A percentile compares a stretch with the other conserved stretches of the same genome.
Evolutionary conservation across 2,329 filamentous ascomycete genomes (phyloP).

Genomic region (Stachybotrys chlorohalonatus): DNA sequence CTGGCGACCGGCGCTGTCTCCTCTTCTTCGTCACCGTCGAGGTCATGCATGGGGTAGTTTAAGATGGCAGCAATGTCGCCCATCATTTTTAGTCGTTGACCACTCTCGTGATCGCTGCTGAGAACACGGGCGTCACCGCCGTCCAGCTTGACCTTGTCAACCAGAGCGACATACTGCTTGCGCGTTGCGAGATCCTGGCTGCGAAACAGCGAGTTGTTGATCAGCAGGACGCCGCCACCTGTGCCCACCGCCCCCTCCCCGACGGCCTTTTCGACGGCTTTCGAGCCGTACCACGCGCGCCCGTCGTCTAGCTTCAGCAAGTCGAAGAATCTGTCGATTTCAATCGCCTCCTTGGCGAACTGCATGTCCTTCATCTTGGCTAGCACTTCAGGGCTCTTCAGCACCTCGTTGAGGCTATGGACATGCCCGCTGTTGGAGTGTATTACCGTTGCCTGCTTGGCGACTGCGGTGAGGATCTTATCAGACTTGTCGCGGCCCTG

Average conservation of each 20-base stretch:
- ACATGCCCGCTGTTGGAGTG: constrained; percentile 81
- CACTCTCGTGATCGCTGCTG: constrained; percentile 91
- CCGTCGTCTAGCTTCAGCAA: constrained; percentile 77
- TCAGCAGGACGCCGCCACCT: constrained; percentile 74
- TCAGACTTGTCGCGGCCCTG: constrained; percentile 50
- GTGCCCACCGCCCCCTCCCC: constrained; percentile 80
- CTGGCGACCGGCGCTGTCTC: constrained; percentile 13
- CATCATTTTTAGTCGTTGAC: constrained; percentile 70
- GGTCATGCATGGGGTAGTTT: constrained; percentile 76
- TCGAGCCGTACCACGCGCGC: constrained; percentile 81
- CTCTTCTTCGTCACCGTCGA: constrained; percentile 60
- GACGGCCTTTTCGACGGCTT: constrained; percentile 74
- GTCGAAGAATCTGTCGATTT: constrained; percentile 78
- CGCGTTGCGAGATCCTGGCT: constrained; percentile 69
- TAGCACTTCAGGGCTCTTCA: constrained; percentile 71
- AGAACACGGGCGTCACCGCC: constrained; percentile 85
- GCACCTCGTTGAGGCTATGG: constrained; percentile 78
- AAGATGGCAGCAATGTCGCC: constrained; percentile 85
- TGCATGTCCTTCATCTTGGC: constrained; percentile 76
- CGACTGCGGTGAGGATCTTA: constrained; percentile 57
- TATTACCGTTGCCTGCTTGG: constrained; percentile 60
- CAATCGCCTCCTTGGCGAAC: constrained; percentile 71
- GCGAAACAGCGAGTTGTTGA: constrained; percentile 82
- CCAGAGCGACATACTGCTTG: constrained; percentile 72
- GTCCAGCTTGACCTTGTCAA: constrained; percentile 78